phyloP scores from a whole-genome alignment of 2,329 filamentous ascomycete genomes.

The Decorospora gaudefroyi region DNA sequence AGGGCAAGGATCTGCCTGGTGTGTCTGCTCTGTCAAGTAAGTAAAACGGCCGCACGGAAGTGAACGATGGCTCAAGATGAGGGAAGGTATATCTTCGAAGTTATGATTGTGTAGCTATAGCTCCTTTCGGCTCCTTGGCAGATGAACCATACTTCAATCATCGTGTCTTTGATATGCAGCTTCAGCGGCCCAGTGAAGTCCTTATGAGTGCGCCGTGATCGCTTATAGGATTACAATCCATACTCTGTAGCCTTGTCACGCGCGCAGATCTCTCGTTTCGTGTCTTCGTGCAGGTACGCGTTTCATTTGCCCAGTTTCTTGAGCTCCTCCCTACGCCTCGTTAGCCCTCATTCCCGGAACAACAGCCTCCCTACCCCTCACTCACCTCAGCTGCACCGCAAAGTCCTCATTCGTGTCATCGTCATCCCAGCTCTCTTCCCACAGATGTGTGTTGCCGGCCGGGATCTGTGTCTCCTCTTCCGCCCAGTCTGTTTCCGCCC shows the following conservation, averaged over 20 bases:
- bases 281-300: background rate
- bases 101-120: conserved; percentile 43
- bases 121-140: conserved; percentile 30
- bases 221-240: background rate
- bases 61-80: conserved; percentile 32
- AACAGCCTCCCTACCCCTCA: conserved; percentile 40
- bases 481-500: conserved; percentile 71
- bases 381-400: conserved; percentile 88
- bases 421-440: conserved; percentile 99
- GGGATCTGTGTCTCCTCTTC: conserved; percentile 88
- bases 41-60: conserved; percentile 49
- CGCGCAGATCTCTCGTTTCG: background rate
- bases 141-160: conserved; percentile 16
- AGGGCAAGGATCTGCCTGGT: conserved; percentile 97
- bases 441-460: conserved; percentile 78
- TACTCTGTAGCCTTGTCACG: background rate
- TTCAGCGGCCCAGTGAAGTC: conserved; percentile 1
- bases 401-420: conserved; percentile 98
- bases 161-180: background rate
- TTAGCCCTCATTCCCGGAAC: conserved; percentile 7
- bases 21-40: conserved; percentile 85
- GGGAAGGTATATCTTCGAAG: conserved; percentile 41
- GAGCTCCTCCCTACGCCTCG: conserved; percentile 72
- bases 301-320: conserved; percentile 82
- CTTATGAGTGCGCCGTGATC: background rate